Percentiles rank a stretch among this genome's conserved stretches.
phyloP scores from a whole-genome alignment of 805 yeast species.

The Kodamaea jinghongensis region DNA sequence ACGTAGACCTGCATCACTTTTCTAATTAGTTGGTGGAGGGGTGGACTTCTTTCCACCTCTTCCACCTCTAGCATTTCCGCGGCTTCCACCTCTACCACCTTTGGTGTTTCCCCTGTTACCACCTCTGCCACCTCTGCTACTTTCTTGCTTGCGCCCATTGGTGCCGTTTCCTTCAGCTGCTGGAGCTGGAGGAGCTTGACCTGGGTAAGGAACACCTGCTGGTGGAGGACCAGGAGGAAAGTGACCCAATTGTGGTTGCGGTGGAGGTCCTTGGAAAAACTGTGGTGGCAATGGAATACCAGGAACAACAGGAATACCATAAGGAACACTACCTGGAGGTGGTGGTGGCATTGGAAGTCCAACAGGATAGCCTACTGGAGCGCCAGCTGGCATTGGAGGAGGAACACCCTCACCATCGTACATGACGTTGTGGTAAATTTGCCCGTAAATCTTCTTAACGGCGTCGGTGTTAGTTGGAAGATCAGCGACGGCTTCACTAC shows the following conservation, averaged over 20 bases:
- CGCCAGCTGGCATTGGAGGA: slow-evolving; percentile 9
- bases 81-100: slow-evolving; percentile 6
- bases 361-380: slow-evolving; percentile 3
- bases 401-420: slow-evolving; percentile 25
- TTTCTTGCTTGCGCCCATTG: slow-evolving; percentile 1
- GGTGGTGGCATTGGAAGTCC: slow-evolving; percentile 9
- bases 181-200: slow-evolving; percentile 2
- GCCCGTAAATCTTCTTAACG: slow-evolving; percentile 42
- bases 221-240: slow-evolving; percentile 5
- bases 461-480: slow-evolving; percentile 25
- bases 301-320: slow-evolving; percentile 28
- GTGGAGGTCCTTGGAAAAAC: slow-evolving; percentile 23
- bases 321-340: slow-evolving; percentile 5
- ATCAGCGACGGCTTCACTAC: slow-evolving; percentile 10
- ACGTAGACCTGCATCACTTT: no score
- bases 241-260: no score
- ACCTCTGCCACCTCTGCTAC: slow-evolving; percentile 19
- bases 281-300: slow-evolving; percentile 40
- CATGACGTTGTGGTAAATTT: slow-evolving; percentile 43
- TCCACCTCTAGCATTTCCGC: slow-evolving; percentile 12
- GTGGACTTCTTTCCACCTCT: slow-evolving; percentile 6
- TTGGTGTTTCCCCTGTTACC: slow-evolving; percentile 11
- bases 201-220: not conserved
- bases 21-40: no score
- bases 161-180: not conserved